A percentile compares a stretch with the other conserved stretches of the same genome.
Conservation (phyloP, 768 basidiomycete species). For the Paxillus rubicundulus region DNA sequence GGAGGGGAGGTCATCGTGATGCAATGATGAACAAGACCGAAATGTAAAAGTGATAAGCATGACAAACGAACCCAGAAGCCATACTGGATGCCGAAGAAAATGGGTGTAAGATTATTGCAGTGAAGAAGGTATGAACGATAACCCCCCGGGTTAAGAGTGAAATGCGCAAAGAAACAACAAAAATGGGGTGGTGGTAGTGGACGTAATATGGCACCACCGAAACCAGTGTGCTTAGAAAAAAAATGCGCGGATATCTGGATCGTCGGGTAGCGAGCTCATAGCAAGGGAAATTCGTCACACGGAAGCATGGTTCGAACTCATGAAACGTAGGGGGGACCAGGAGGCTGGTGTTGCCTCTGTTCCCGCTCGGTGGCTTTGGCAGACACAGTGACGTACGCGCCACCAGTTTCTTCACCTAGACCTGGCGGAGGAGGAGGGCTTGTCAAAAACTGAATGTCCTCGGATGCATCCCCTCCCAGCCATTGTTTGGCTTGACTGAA, state of each 20-base stretch:
- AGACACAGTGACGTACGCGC: slow-evolving; percentile 85
- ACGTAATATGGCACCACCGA: slow-evolving; percentile 13
- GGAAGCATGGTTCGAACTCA: slow-evolving; percentile 22
- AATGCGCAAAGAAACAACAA: slow-evolving; percentile 19
- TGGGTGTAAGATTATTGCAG: slow-evolving; percentile 28
- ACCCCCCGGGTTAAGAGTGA: slow-evolving; percentile 16
- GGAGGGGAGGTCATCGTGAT: slow-evolving; percentile 24
- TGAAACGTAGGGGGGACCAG: slow-evolving; percentile 27
- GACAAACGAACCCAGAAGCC: slow-evolving; percentile 21
- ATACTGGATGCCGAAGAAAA: slow-evolving; percentile 27
- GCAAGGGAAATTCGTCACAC: slow-evolving; percentile 19
- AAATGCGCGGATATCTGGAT: slow-evolving; percentile 28
- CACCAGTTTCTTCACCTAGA: slow-evolving; percentile 70
- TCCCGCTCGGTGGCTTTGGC: slow-evolving; percentile 74
- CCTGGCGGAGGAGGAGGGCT: slow-evolving; percentile 70
- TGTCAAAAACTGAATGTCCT: slow-evolving; percentile 55
- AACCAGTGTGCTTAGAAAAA: slow-evolving; percentile 17
- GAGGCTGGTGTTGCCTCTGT: slow-evolving; percentile 27
- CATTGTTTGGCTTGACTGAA: slow-evolving; percentile 78
- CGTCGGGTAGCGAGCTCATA: slow-evolving; percentile 20
- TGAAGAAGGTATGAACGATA: slow-evolving; percentile 28
- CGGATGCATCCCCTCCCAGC: slow-evolving; percentile 73
- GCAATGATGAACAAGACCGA: slow-evolving; percentile 20
- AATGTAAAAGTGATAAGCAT: too few relatives aligned
- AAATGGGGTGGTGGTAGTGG: slow-evolving; percentile 19